These are phyloP conservation scores for Phytophthora sp. DNA, from an alignment of 352 stramenopile genomes.

Conservation along the genomic window DNA sequence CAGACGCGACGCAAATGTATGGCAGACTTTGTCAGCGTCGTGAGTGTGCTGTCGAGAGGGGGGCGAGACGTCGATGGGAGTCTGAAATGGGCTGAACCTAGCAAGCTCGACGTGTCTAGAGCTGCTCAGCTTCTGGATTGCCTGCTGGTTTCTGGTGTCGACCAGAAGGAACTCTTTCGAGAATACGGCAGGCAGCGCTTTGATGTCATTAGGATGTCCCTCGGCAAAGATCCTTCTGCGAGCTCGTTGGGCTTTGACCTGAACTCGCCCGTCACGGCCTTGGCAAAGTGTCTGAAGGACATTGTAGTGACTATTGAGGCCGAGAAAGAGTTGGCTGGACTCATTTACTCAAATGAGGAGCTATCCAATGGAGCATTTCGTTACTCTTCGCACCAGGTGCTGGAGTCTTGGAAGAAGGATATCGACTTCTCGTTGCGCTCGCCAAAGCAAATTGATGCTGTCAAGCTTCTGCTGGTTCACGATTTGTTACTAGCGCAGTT, in stretches of 20 bases:
- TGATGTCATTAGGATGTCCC: conserved; percentile 61
- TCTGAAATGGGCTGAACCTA: conserved; percentile 52
- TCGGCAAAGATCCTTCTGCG: conserved; percentile 40
- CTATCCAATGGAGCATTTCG: conserved; percentile 69
- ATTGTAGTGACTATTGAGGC: conserved; percentile 62
- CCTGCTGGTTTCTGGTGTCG: conserved; percentile 58
- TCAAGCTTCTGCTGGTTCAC: conserved; percentile 69
- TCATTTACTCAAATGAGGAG: conserved; percentile 70
- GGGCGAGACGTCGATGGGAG: conserved; percentile 34
- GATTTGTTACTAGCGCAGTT: conserved; percentile 48
- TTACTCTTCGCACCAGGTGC: conserved; percentile 49
- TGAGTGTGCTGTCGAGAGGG: conserved; percentile 64
- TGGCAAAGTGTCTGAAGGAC: conserved; percentile 49
- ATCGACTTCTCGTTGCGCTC: conserved; percentile 34
- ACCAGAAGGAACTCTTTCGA: conserved; percentile 55
- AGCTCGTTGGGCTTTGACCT: conserved; percentile 50
- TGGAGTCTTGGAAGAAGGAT: conserved; percentile 63
- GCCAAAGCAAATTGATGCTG: conserved; percentile 39
- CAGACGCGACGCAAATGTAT: conserved; percentile 74
- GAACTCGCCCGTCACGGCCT: conserved; percentile 34
- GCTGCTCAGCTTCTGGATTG: conserved; percentile 67
- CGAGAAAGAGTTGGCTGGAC: conserved; percentile 57
- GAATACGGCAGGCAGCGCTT: conserved; percentile 81
- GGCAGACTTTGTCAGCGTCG: conserved; percentile 70
- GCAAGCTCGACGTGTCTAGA: conserved; percentile 58